Evolutionary conservation across 805 yeast genomes (phyloP).

Genomic region (Candida incommunis): DNA sequence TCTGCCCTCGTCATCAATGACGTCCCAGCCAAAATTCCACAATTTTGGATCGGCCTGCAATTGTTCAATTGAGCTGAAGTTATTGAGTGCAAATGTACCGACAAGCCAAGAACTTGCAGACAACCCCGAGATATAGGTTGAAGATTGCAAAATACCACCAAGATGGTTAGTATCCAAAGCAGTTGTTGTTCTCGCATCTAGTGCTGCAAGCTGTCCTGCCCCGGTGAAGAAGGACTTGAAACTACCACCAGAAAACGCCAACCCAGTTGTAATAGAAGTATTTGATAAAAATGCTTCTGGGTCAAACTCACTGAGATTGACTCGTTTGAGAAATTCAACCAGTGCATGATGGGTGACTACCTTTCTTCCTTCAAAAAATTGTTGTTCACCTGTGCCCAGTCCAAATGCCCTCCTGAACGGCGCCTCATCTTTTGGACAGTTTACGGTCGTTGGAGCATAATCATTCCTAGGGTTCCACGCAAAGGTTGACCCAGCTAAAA

Average conservation of each 20-base stretch:
- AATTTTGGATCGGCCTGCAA: conserved; percentile 11
- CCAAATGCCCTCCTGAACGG: background rate
- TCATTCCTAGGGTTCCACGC: background rate
- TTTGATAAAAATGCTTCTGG: background rate
- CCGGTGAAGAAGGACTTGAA: conserved; percentile 49
- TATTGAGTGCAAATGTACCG: conserved; percentile 30
- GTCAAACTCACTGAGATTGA: conserved; percentile 35
- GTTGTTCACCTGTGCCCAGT: conserved; percentile 15
- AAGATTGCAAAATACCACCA: conserved; percentile 40
- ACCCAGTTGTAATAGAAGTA: conserved; percentile 19
- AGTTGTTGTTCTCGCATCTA: conserved; percentile 31
- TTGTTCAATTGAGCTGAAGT: conserved; percentile 23
- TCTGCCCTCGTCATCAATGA: conserved; percentile 9
- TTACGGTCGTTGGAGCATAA: background rate
- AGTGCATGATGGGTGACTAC: conserved; percentile 24
- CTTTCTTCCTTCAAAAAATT: conserved; percentile 19
- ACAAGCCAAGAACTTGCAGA: conserved; percentile 68
- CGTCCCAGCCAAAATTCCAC: conserved; percentile 19
- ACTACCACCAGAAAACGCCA: conserved; percentile 79
- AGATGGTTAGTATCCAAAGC: conserved; percentile 21
- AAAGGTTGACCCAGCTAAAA: too few relatives aligned
- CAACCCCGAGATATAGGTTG: conserved; percentile 48
- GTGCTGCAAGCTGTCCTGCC: conserved; percentile 40
- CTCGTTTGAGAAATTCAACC: conserved; percentile 29
- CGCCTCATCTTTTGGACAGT: background rate